Evolutionary conservation across 169 alveolate genomes (phyloP).

Genomic region (Amoebophrya sp.): DNA sequence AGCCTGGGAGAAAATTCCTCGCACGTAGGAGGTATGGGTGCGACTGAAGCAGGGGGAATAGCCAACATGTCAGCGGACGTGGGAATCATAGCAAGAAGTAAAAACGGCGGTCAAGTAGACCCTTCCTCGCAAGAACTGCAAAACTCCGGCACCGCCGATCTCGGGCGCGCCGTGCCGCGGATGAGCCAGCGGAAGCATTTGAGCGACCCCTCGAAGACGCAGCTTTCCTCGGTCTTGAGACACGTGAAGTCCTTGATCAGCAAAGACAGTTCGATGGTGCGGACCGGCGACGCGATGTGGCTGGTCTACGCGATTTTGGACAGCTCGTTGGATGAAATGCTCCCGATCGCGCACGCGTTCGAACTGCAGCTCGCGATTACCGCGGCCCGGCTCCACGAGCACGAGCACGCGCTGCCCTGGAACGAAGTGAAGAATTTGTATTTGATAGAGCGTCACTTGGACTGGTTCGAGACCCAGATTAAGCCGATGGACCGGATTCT

Average conservation of each 20-base stretch:
- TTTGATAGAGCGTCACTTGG: not conserved
- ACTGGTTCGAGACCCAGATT: not conserved
- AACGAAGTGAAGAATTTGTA: not conserved
- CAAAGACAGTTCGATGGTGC: not conserved
- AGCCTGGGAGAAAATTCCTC: too few relatives aligned
- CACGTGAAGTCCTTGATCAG: not conserved
- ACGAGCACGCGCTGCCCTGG: not conserved
- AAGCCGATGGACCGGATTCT: not conserved
- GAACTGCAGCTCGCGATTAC: not conserved
- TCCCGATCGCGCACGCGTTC: slow-evolving; percentile 18
- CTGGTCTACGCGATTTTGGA: not conserved
- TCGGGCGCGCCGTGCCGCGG: too few relatives aligned
- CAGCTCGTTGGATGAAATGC: not conserved
- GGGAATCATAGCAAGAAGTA: too few relatives aligned
- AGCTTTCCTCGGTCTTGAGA: too few relatives aligned
- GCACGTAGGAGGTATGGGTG: too few relatives aligned
- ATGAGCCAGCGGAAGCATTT: not conserved
- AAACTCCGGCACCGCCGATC: too few relatives aligned
- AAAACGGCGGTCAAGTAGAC: too few relatives aligned
- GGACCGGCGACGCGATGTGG: not conserved
- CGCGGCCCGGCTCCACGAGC: not conserved
- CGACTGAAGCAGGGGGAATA: too few relatives aligned
- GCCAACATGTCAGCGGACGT: too few relatives aligned
- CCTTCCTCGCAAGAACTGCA: too few relatives aligned
- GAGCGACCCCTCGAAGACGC: not conserved